Evolutionary conservation across 1,284 basidiomycete species (phyloP), one percentile per base, ranked within the genome.

Genomic region (Trichosporon sp.): DNA sequence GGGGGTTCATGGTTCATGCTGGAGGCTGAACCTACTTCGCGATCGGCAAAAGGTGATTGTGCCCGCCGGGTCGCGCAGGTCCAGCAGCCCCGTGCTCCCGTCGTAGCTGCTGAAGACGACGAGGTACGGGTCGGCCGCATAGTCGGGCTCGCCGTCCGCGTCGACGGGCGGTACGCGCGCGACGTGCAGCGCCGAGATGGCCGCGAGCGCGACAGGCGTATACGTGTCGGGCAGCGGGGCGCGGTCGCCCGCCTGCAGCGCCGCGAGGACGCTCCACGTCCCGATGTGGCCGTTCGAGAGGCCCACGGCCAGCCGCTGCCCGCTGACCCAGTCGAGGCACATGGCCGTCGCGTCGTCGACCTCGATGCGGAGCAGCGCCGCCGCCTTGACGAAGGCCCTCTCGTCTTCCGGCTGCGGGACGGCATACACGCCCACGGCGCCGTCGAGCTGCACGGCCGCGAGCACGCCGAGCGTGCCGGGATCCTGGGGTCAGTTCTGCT

Each of bases 311-410:
- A 97, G 78, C 3, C 90, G 76, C 68, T 90, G 89, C 69, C 91
- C 92, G 73, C 92, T 92, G 1, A 89, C 90, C 93, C 93, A 96
- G 75, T 95, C 92, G 51, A 95, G 85, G 35, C 87, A 87, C 86
- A 88, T 91, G 73, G 88, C 90, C 15, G 86, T 85, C 0, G 91
- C 87, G 68, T 92, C 91, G 69, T 90, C 88, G 1, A 92, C 80
- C 73, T 91, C 88, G 5, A 95, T 86, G 6, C 88, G 86, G 3
- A 93, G 67, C 3, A 90, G 76, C 0, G 93, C 91, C 53, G 89
- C 83, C 0, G 87, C 67, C 18, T 69, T 65, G 77, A 69, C 90
- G 76, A 71, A 83, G 47, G 29, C 63, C 86, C 83, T 75, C 81
- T 87, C 8, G 86, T 74, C 63, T 86, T 86, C 42, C 1, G 93